Evolutionary conservation across 2,329 filamentous ascomycete genomes (phyloP), one percentile per base, ranked within the genome.

Genomic region (Xylaria digitata): DNA sequence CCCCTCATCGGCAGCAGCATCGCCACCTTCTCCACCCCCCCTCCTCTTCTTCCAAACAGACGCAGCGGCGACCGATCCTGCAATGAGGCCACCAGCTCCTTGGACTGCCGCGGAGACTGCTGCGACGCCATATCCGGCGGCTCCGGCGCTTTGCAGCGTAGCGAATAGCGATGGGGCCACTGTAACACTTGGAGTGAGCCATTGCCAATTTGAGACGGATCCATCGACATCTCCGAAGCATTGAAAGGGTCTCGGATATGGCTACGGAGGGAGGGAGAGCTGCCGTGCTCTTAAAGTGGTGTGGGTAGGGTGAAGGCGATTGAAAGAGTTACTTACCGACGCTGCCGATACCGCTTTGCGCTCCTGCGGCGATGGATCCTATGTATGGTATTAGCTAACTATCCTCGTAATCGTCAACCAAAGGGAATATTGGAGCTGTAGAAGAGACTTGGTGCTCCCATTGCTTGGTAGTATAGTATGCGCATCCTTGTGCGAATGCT

Each of bases 81-180:
- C 34, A 37, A 11, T 6, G 1, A 37, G 34, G 11, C 7, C 7
- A 37, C 34, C 34, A 37, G 34, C 34, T 8, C 34, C 11, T 37
- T 37, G 34, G 34, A 37, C 11, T 37, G 34, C 34, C 7, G 3
- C 34, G 1, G 34, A 4, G 8, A 37, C 34, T 8, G 34, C 34
- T 9, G 34, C 70, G 7, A 65, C 68, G 4, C 74, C 74, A 56
- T 75, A 75, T 11, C 73, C 73, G 2, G 63, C 69, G 37, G 68
- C 68, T 0, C 34, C 73, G 17, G 73, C 74, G 58, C 74, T 76
- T 62, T 74, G 71, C 2, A 73, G 21, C 2, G 70, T 70, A 1
- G 74, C 72, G 43, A 75, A 75, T 1, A 66, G 0, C 6, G 71
- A 67, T 5, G 64, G 65, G 0, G 69, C 71, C 1, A 62, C 66